A percentile compares a stretch with the other conserved stretches of the same genome.
These are phyloP conservation scores for Bjerkandera adusta DNA, from an alignment of 1,284 basidiomycete genomes.

Conservation along the genomic window DNA sequence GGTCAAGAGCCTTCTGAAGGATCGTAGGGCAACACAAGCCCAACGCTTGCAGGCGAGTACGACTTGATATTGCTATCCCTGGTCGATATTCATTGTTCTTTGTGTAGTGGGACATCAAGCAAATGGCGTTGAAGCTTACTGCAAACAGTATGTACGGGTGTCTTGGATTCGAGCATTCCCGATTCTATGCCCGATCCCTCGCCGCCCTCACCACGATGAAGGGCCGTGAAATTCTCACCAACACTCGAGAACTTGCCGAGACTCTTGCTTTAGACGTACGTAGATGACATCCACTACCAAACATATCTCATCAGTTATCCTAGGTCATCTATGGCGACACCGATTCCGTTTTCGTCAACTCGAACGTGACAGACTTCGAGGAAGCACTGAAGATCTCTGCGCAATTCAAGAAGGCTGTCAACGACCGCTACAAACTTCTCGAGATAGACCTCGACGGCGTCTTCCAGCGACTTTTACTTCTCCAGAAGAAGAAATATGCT, in stretches of 20 bases:
- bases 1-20: constrained; percentile 97
- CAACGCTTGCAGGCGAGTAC: constrained; percentile 79
- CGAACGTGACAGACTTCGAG: constrained; percentile 84
- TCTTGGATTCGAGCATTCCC: constrained; percentile 95
- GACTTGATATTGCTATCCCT: too few relatives aligned
- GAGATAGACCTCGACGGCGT: constrained; percentile 97
- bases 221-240: constrained; percentile 95
- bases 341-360: constrained; percentile 98
- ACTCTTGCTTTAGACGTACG: constrained; percentile 85
- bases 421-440: constrained; percentile 91
- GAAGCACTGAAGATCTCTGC: constrained; percentile 91
- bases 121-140: constrained; percentile 95
- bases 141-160: constrained; percentile 99
- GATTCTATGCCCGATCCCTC: constrained; percentile 96
- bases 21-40: constrained; percentile 70
- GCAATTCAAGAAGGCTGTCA: constrained; percentile 94
- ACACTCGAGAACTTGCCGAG: constrained; percentile 92
- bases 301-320: neutral
- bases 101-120: constrained; percentile 90
- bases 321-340: constrained; percentile 99
- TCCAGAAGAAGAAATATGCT: constrained; percentile 99
- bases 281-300: constrained; percentile 3
- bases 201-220: constrained; percentile 98
- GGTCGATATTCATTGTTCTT: neutral
- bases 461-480: constrained; percentile 88